Evolutionary conservation across 352 stramenopile genomes (phyloP), one percentile per base, ranked within the genome.

Genomic region (Globisporangium cylindrosporum): DNA sequence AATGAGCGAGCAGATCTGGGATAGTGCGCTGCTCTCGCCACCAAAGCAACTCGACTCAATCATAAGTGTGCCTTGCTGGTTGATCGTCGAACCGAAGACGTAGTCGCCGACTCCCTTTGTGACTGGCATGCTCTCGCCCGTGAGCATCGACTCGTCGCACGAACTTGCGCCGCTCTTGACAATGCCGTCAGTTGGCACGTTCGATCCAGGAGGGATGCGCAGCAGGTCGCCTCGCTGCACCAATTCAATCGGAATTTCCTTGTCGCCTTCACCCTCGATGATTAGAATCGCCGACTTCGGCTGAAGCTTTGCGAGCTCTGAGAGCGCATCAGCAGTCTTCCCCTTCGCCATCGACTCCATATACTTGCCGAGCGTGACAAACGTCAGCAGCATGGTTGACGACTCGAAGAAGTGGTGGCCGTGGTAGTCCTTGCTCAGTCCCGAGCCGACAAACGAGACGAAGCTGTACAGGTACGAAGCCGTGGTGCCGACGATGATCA

Each of bases 391-490:
- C 87, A 96, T 93, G 24, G 88, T 81, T 1, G 86, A 94, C 12
- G 87, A 94, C 68, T 96, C 86, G 53, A 97, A 97, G 66, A 97
- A 96, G 69, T 95, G 82, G 72, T 94, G 89, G 15, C 85, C 86
- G 20, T 89, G 68, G 66, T 92, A 94, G 22, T 89, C 68, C 24
- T 76, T 64, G 34, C 83, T 78, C 46, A 94, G 27, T 0, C 73
- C 76, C 34, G 82, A 90, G 12, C 84, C 78, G 29, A 97, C 73
- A 27, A 96, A 80, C 49, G 88, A 91, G 53, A 92, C 72, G 41
- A 95, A 82, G 51, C 87, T 94, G 70, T 96, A 97, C 12, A 90
- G 73, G 67, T 97, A 97, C 63, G 89, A 94, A 55, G 89, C 85
- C n/a, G 83, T 86, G 0, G 89, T 95, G 64, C 89, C 89, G 8